Conservation (phyloP, 2,329 filamentous ascomycete genomes). For the Arthroderma uncinatum region DNA sequence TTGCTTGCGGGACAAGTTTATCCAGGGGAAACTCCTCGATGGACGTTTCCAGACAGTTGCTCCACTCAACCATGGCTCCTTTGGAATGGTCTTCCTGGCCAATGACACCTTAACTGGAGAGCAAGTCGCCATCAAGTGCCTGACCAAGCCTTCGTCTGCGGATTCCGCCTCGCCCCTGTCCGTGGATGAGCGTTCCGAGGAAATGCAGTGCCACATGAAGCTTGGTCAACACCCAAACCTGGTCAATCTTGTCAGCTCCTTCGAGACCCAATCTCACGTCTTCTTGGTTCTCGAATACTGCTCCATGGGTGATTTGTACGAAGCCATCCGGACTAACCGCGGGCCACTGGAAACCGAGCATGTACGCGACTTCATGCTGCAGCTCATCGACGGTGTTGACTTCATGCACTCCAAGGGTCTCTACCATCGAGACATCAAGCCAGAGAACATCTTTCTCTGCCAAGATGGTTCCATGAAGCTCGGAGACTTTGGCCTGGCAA, state of each 20-base stretch:
- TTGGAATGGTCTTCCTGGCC: constrained; percentile 96
- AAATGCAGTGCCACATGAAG: constrained; percentile 59
- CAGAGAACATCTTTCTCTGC: constrained; percentile 94
- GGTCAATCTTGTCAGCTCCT: constrained; percentile 81
- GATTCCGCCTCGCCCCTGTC: constrained; percentile 52
- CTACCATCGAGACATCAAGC: constrained; percentile 97
- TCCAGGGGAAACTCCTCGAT: constrained; percentile 66
- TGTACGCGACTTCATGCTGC: constrained; percentile 92
- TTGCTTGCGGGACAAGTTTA: constrained; percentile 75
- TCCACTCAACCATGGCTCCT: constrained; percentile 95
- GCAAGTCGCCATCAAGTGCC: constrained; percentile 87
- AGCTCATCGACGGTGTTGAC: constrained; percentile 78
- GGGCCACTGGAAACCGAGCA: constrained; percentile 92
- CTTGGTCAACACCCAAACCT: constrained; percentile 78
- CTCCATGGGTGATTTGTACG: constrained; percentile 88
- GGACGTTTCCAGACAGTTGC: constrained; percentile 86
- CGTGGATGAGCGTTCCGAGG: constrained; percentile 59
- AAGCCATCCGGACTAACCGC: constrained; percentile 80
- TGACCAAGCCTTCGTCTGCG: constrained; percentile 67
- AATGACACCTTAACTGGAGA: constrained; percentile 65
- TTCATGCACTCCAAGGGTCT: constrained; percentile 85
- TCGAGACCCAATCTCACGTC: constrained; percentile 80
- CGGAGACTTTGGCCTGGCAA: constrained; percentile 90
- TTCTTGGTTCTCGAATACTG: constrained; percentile 95
- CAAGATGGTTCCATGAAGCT: constrained; percentile 85